Base-by-base conservation (phyloP, 495 filamentous ascomycete species). In the Poronia punctata region DNA sequence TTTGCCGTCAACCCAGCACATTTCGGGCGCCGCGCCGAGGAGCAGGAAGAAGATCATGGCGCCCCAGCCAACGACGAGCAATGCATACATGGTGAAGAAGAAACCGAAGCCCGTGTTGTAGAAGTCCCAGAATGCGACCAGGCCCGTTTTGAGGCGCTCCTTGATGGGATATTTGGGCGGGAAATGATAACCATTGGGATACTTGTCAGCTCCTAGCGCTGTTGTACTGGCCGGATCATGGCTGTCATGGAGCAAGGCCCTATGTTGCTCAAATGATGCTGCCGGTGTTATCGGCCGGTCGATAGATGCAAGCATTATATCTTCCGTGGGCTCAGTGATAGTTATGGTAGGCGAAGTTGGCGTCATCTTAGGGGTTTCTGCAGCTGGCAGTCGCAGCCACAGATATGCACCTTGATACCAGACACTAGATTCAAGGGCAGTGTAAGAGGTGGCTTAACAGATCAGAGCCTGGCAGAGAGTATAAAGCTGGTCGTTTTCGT, bases 41-140 rank as follows among this genome's bases (percentile, higher is more conserved):
- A 93, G 70, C 7, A 95, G 73, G 12, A 93, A 69, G 66, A 95
- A 89, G 14, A 93, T 67, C 88, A 95, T 93, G 24, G 79, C 84
- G 37, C 88, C 88, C 87, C 88, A 95, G 7, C 86, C 87, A 4
- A 93, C 69, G 2, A 92, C 72, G 38, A 84, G 86, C 24, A 92
- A 75, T 14, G 80, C 79, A 64, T 95, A 93, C 28, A 93, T 57
- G 2, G 76, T 81, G 30, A 88, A 68, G 45, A 86, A 65, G 57
- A 88, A 83, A 8, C 86, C 85, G 48, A 78, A 60, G 0, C 82
- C 82, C 0, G 84, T 88, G 7, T 49, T 66, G 53, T 68, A 64
- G 50, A 67, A 72, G 11, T 64, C 49, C 59, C 77, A 67, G 45
- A 79, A 74, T 48, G 76, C 75, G 32, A 65, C 66, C 61, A 75